These are phyloP conservation scores for Penicillium sclerotigenum DNA, from an alignment of 2,329 filamentous ascomycete genomes.

Conservation along the genomic window DNA sequence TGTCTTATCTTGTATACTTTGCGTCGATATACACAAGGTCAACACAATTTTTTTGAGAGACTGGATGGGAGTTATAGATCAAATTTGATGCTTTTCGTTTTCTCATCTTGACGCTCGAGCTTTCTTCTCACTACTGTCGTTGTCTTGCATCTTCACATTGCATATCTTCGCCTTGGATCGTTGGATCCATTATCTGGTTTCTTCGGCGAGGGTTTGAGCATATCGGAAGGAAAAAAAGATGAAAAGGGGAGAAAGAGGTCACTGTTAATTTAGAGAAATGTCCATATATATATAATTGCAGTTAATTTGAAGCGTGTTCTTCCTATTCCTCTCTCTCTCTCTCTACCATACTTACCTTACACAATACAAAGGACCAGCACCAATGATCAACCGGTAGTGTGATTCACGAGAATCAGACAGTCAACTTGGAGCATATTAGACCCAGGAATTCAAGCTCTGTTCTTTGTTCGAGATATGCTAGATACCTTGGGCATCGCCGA, in stretches of 20 bases:
- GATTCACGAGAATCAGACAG: neutral
- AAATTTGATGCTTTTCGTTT: neutral
- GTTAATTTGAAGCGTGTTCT: conserved; percentile 6
- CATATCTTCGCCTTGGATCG: neutral
- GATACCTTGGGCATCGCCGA: neutral
- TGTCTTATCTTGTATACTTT: conserved; percentile 1
- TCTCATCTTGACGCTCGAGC: neutral
- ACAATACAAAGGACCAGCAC: neutral
- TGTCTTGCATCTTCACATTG: neutral
- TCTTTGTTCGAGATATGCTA: neutral
- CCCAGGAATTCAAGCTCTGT: neutral
- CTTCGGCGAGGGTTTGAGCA: neutral
- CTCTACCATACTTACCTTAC: neutral
- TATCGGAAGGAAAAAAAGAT: neutral
- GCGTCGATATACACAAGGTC: neutral
- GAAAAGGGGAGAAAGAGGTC: conserved; percentile 2
- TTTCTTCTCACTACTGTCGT: neutral
- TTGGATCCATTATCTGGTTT: neutral
- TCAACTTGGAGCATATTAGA: neutral
- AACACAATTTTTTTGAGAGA: neutral
- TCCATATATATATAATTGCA: conserved; percentile 4
- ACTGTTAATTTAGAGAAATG: conserved; percentile 3
- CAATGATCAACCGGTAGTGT: neutral
- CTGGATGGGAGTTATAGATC: neutral
- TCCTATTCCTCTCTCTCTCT: neutral